Conservation (phyloP, 1,139 yeast genomes). For the Petasospora fabianii region DNA sequence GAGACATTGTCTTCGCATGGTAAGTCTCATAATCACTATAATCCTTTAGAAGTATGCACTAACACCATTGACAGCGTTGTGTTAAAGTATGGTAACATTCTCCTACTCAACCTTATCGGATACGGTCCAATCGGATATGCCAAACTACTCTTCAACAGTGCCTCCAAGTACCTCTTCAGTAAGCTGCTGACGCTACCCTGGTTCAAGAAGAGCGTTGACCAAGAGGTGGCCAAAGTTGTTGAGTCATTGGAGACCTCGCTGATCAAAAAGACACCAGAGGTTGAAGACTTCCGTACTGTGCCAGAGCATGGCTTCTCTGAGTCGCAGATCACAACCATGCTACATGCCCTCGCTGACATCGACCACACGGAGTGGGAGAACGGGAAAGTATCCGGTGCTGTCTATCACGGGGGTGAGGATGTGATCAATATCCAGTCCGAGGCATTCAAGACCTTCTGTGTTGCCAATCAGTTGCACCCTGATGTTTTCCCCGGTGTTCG, state of each 20-base stretch:
- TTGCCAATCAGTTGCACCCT: slow-evolving; percentile 93
- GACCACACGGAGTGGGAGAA: slow-evolving; percentile 75
- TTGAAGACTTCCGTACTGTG: slow-evolving; percentile 45
- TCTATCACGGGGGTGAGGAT: slow-evolving; percentile 88
- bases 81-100: slow-evolving; percentile 2
- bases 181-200: slow-evolving; percentile 50
- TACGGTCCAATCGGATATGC: slow-evolving; percentile 17
- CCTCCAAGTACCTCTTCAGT: slow-evolving; percentile 26
- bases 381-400: slow-evolving; percentile 93
- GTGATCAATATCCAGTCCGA: slow-evolving; percentile 67
- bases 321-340: slow-evolving; percentile 41
- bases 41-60: neutral
- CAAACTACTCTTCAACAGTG: neutral
- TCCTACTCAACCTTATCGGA: slow-evolving; percentile 11
- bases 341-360: slow-evolving; percentile 46
- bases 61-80: slow-evolving; percentile 5
- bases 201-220: slow-evolving; percentile 51
- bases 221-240: slow-evolving; percentile 51
- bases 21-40: neutral
- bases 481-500: slow-evolving; percentile 96
- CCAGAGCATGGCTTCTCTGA: slow-evolving; percentile 56
- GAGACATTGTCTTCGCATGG: slow-evolving; percentile 1
- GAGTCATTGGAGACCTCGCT: slow-evolving; percentile 50
- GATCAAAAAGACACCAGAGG: slow-evolving; percentile 45
- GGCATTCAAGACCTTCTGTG: slow-evolving; percentile 73